Conservation (phyloP, 1,139 yeast species). For the Torulaspora globosa region DNA sequence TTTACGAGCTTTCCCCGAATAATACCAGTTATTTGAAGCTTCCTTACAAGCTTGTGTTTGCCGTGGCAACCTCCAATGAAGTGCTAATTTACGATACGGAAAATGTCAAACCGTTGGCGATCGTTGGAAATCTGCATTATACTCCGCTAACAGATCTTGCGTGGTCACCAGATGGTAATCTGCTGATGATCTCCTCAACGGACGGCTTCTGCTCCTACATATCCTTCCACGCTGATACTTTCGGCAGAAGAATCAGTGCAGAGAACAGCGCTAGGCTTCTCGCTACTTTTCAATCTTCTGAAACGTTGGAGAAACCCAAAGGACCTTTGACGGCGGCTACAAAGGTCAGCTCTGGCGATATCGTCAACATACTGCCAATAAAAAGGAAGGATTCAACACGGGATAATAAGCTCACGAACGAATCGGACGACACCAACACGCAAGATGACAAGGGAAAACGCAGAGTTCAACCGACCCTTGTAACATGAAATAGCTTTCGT, state of each 20-base stretch:
- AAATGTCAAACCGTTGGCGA: constrained; percentile 61
- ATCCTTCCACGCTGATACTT: constrained; percentile 46
- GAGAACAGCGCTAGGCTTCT: neutral
- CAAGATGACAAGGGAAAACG: constrained; percentile 12
- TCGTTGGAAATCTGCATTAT: constrained; percentile 76
- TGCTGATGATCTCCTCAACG: constrained; percentile 73
- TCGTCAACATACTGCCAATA: constrained; percentile 26
- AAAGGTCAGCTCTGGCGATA: constrained; percentile 5
- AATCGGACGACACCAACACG: neutral
- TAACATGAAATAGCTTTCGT: constrained; percentile 2
- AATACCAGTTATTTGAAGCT: constrained; percentile 40
- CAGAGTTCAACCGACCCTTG: constrained; percentile 20
- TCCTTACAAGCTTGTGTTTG: constrained; percentile 79
- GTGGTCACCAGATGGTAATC: constrained; percentile 78
- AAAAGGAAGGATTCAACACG: constrained; percentile 13
- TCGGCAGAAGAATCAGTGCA: constrained; percentile 44
- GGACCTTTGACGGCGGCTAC: neutral
- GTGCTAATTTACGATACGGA: constrained; percentile 80
- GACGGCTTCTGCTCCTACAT: constrained; percentile 88
- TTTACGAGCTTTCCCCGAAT: constrained; percentile 43
- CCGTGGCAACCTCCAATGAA: constrained; percentile 91
- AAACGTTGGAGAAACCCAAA: neutral
- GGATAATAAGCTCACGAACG: neutral
- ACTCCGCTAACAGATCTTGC: constrained; percentile 81
- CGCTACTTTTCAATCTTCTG: neutral